Percentiles rank a stretch among this genome's conserved stretches.
Conservation (phyloP, 2,329 filamentous ascomycete genomes). For the Diaporthe sp. region DNA sequence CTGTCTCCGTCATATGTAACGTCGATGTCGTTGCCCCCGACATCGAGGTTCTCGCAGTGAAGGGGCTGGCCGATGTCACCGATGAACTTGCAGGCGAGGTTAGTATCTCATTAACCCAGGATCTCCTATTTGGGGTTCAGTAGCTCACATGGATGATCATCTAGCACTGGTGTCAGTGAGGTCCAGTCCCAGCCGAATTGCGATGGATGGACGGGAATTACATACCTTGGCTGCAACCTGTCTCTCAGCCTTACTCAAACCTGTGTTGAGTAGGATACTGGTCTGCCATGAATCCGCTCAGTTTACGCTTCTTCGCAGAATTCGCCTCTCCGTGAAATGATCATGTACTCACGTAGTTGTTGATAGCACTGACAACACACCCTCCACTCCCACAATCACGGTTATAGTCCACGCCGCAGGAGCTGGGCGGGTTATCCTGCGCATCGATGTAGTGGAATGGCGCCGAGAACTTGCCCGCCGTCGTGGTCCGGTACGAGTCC, state of each 20-base stretch:
- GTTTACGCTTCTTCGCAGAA: neutral
- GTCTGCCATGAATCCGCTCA: constrained; percentile 41
- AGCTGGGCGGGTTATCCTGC: constrained; percentile 63
- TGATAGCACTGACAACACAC: constrained; percentile 59
- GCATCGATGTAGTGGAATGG: constrained; percentile 68
- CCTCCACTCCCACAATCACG: constrained; percentile 60
- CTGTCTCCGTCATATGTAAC: constrained; percentile 64
- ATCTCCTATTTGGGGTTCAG: constrained; percentile 30
- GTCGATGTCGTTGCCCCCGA: constrained; percentile 68
- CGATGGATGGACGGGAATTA: too few species aligned
- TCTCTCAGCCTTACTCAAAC: constrained; percentile 46
- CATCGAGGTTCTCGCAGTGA: constrained; percentile 64
- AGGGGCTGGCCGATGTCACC: constrained; percentile 70
- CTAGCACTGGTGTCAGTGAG: constrained; percentile 15
- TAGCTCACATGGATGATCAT: constrained; percentile 49
- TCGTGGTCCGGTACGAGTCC: constrained; percentile 62
- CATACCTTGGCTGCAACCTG: constrained; percentile 55
- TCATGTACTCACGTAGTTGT: constrained; percentile 48
- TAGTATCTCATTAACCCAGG: neutral
- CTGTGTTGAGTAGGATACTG: constrained; percentile 46
- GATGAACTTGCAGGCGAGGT: constrained; percentile 58
- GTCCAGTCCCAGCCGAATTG: constrained; percentile 17
- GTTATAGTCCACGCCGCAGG: constrained; percentile 57
- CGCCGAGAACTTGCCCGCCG: constrained; percentile 59
- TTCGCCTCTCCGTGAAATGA: neutral